Evolutionary conservation across 208 protist genomes (phyloP), one percentile per base, ranked within the genome.

Genomic region (Herpetomonas muscarum): DNA sequence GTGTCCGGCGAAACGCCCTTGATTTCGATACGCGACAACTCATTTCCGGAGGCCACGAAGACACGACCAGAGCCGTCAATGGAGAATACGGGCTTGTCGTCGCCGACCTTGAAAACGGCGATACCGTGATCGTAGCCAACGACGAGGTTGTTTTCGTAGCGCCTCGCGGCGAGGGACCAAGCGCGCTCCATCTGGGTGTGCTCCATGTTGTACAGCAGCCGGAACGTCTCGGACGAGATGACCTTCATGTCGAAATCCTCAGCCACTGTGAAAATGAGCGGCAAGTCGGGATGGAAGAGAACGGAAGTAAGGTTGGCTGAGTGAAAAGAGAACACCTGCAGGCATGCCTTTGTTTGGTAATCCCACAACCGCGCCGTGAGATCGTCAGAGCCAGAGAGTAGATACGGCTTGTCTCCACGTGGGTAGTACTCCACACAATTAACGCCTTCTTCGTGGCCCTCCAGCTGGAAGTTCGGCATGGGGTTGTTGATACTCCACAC

Each of bases 351-450:
- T 2, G 86, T 98, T 69, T 99, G 97, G 76, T 99, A 99, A 64
- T 99, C 98, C 98, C 98, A 99, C 41, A 99, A 73, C 22, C 97
- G 98, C 25, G 98, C 94, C 12, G 77, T 90, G 19, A 70, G 70
- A 76, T 99, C 98, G 67, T 99, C 98, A 24, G 94, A 94, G 12
- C 97, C 98, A 37, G 92, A 96, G 34, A 99, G 82, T 1, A 99
- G 70, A 70, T 99, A 99, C 5, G 98, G 98, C 70, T 99, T 99
- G 55, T 99, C 98, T 51, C 92, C 90, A n/a, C 93, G 97, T 1
- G 78, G 76, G 62, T 97, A 99, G 70, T 99, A 99, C 55, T 98
- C 96, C 15, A 99, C 81, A 67, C 93, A 98, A 77, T 99, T 99
- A n/a, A 99, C 97, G 50, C 98, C 98, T 55, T 98, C 95, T 37